These are phyloP conservation scores for Nakaseomyces nivariensis DNA, from an alignment of 1,139 yeast species.

Conservation along the genomic window DNA sequence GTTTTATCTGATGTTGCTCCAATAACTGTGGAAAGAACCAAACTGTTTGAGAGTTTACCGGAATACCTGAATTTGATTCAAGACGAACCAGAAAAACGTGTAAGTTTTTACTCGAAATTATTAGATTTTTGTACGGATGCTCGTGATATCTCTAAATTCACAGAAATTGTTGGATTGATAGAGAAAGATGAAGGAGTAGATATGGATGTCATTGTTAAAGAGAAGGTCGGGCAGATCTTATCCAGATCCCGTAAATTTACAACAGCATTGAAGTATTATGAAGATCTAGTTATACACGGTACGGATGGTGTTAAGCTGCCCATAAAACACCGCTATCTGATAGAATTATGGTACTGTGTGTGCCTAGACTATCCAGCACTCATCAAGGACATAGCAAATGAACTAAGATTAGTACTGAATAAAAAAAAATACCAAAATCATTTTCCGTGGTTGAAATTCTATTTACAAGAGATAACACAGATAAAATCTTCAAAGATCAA, in stretches of 20 bases:
- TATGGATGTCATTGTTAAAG: conserved; percentile 3
- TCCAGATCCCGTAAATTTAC: background rate
- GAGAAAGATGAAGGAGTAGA: conserved; percentile 8
- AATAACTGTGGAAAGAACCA: conserved; percentile 1
- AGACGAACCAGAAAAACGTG: conserved; percentile 4
- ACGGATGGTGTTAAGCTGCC: conserved; percentile 5
- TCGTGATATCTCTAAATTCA: conserved; percentile 13
- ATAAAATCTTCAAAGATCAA: background rate
- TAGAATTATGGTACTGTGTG: conserved; percentile 15
- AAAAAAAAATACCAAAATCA: conserved; percentile 9
- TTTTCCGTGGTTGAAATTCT: conserved; percentile 10
- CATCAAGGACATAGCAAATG: conserved; percentile 15
- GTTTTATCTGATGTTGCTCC: conserved; percentile 3
- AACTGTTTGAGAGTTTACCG: conserved; percentile 6
- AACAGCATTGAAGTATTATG: conserved; percentile 1
- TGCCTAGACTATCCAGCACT: conserved; percentile 15
- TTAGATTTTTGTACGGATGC: background rate
- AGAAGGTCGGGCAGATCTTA: background rate
- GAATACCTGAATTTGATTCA: background rate
- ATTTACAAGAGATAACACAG: conserved; percentile 6
- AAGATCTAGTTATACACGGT: conserved; percentile 5
- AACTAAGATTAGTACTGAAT: conserved; percentile 12
- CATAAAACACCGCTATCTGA: conserved; percentile 7
- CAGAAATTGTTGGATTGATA: conserved; percentile 8
- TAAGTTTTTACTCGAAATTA: background rate